phyloP scores from a whole-genome alignment of 495 filamentous ascomycete genomes.

The Podospora bellae-mahoneyi region DNA sequence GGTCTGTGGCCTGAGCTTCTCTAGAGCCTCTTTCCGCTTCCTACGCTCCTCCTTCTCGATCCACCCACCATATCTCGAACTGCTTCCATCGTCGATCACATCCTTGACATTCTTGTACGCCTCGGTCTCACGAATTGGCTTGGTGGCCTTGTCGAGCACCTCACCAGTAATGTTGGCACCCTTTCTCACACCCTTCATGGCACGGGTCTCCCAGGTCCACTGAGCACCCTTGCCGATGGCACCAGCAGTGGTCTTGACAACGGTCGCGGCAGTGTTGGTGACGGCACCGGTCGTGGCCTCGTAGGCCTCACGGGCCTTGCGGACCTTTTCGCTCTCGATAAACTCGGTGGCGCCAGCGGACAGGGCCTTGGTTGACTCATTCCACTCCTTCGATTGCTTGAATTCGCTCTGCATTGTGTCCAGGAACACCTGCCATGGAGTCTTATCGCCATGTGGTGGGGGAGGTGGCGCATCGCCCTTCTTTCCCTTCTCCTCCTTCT shows the following conservation, averaged over 20 bases:
- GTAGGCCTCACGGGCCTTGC: constrained; percentile 80
- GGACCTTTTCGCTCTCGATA: constrained; percentile 89
- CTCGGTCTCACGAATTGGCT: constrained; percentile 89
- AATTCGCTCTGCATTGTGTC: constrained; percentile 91
- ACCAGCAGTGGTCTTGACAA: constrained; percentile 77
- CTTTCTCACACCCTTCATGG: constrained; percentile 87
- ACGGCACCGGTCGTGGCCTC: constrained; percentile 74
- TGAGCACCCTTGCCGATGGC: constrained; percentile 83
- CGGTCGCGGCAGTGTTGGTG: constrained; percentile 67
- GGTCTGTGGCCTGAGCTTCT: constrained; percentile 50
- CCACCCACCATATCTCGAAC: constrained; percentile 93
- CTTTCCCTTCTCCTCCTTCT: constrained; percentile 52
- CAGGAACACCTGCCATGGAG: constrained; percentile 96
- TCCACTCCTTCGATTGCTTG: constrained; percentile 98
- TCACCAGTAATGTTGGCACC: constrained; percentile 80
- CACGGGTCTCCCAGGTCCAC: constrained; percentile 95
- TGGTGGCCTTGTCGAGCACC: constrained; percentile 86
- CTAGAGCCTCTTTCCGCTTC: constrained; percentile 66
- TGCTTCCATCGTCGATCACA: constrained; percentile 94
- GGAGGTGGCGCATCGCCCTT: constrained; percentile 80
- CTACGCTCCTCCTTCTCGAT: constrained; percentile 90
- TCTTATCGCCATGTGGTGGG: constrained; percentile 94
- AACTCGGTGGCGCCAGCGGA: constrained; percentile 84
- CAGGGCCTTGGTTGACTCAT: constrained; percentile 93
- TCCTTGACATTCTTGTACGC: constrained; percentile 92